These are phyloP conservation scores for Heterobasidion occidentale DNA, from an alignment of 1,284 basidiomycete genomes.

Conservation along the genomic window DNA sequence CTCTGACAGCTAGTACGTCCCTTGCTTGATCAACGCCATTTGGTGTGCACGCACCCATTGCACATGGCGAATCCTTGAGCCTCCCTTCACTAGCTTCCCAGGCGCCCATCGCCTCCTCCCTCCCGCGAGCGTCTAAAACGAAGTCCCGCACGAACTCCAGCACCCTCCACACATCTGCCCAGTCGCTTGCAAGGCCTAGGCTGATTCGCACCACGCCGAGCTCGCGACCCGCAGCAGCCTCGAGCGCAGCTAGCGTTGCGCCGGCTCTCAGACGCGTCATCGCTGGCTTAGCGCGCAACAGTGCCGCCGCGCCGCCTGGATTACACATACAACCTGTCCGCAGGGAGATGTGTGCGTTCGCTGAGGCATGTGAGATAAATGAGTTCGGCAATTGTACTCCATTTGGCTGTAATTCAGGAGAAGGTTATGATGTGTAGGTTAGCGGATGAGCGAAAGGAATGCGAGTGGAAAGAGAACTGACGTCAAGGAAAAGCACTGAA, in stretches of 20 bases:
- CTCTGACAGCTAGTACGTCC: neutral
- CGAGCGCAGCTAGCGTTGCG: conserved; percentile 42
- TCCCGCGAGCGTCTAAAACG: neutral
- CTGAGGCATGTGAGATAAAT: conserved; percentile 63
- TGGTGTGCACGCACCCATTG: too few species aligned
- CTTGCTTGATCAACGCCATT: too few species aligned
- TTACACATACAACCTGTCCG: conserved; percentile 84
- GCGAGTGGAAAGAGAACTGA: neutral
- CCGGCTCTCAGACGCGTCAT: conserved; percentile 48
- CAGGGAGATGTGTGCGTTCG: conserved; percentile 57
- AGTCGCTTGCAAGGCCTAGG: conserved; percentile 67
- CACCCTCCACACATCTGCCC: conserved; percentile 68
- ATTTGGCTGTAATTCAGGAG: conserved; percentile 32
- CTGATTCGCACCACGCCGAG: conserved; percentile 70
- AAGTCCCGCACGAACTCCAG: conserved; percentile 28
- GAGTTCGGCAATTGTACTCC: conserved; percentile 63
- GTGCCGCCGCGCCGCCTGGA: conserved; percentile 66
- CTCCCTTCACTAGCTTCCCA: neutral
- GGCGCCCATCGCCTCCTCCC: neutral
- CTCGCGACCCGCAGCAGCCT: conserved; percentile 53
- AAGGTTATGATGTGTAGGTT: neutral
- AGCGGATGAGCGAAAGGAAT: neutral
- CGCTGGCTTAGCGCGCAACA: conserved; percentile 58
- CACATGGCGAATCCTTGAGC: neutral
- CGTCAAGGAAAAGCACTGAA: conserved; percentile 48